Evolutionary conservation across 208 protist species (phyloP).

Genomic region (Blastocrithidia nonstop): DNA sequence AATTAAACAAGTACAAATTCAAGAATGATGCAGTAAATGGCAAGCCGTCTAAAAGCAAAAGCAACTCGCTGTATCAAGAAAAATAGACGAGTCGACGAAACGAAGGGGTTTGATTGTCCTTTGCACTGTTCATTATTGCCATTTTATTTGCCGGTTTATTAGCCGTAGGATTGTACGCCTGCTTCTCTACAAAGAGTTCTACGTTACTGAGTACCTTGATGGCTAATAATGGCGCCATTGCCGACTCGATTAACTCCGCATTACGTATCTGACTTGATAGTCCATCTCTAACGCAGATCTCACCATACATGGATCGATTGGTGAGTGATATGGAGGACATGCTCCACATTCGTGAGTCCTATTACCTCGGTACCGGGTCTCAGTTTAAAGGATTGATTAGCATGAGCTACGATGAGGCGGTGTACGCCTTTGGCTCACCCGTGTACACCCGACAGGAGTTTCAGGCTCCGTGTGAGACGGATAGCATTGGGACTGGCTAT

Average conservation of each 20-base stretch:
- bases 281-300: neutral
- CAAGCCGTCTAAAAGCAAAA: too few species aligned
- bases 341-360: neutral
- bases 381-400: neutral
- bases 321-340: neutral
- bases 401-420: neutral
- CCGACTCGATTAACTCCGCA: neutral
- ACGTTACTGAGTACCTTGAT: neutral
- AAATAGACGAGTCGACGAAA: too few species aligned
- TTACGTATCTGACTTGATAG: neutral
- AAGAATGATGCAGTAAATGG: too few species aligned
- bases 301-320: neutral
- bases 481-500: neutral
- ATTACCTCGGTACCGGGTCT: neutral
- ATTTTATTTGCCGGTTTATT: neutral
- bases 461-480: neutral
- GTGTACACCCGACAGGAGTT: neutral
- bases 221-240: neutral
- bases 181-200: neutral
- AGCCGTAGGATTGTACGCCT: neutral
- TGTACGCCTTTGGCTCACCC: neutral
- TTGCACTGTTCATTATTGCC: neutral
- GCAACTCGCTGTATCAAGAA: too few species aligned
- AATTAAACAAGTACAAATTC: too few species aligned
- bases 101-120: too few species aligned